Percentiles rank a stretch among this genome's conserved stretches.
Evolutionary conservation across 352 stramenopile genomes (phyloP).

Genomic region (Blastocystis sp.): DNA sequence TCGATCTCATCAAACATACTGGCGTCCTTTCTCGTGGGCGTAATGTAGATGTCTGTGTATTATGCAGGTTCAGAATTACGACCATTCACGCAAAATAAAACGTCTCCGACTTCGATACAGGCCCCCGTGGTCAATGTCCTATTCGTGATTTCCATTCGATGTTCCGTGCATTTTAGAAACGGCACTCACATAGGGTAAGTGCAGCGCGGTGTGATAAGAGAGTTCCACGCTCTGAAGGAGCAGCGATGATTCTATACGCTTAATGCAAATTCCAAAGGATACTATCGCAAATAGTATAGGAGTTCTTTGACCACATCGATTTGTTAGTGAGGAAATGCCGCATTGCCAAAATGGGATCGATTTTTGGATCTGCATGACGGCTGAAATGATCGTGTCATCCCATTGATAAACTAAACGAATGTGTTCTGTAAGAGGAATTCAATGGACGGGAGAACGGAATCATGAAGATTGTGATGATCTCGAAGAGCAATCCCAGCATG

Average conservation of each 20-base stretch:
- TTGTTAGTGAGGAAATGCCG: not conserved
- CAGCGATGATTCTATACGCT: conserved; percentile 14
- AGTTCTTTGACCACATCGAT: conserved; percentile 26
- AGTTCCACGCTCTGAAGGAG: conserved; percentile 36
- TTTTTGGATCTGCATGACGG: not conserved
- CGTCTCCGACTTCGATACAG: conserved; percentile 7
- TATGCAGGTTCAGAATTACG: not conserved
- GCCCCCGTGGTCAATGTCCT: conserved; percentile 26
- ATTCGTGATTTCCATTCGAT: not conserved
- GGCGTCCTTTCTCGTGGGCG: not conserved
- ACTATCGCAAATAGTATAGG: conserved; percentile 66
- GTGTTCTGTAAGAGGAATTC: not conserved
- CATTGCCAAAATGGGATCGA: not conserved
- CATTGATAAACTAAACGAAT: not conserved
- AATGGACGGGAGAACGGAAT: not conserved
- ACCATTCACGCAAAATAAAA: conserved; percentile 61
- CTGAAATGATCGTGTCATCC: too few species aligned
- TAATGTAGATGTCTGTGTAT: conserved; percentile 43
- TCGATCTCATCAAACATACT: conserved; percentile 12
- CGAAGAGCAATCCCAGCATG: not conserved
- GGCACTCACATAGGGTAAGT: conserved; percentile 28
- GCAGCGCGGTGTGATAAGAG: not conserved
- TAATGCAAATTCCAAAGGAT: not conserved
- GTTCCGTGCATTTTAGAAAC: conserved; percentile 18
- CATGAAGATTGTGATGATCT: not conserved